Conservation (phyloP, 352 stramenopile species). For the Phytophthora hibernalis region DNA sequence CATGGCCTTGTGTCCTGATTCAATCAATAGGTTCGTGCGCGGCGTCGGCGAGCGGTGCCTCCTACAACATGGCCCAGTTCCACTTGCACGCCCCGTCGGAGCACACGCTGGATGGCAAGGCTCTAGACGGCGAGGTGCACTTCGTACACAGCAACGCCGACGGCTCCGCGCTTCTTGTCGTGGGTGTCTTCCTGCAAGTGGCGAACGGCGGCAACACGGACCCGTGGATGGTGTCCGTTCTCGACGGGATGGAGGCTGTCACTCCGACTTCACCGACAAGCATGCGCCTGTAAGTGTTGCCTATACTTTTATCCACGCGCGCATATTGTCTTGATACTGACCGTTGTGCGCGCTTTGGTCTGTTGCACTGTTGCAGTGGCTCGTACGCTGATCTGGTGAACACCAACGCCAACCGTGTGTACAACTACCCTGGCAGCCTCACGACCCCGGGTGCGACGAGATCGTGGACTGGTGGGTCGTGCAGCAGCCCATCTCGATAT, state of each 20-base stretch:
- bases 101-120: conserved; percentile 50
- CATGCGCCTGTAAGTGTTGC: conserved; percentile 18
- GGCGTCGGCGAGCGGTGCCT: conserved; percentile 5
- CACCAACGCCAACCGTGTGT: conserved; percentile 4
- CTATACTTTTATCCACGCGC: too few species aligned
- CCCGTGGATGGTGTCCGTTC: conserved; percentile 35
- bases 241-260: conserved; percentile 33
- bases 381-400: conserved; percentile 29
- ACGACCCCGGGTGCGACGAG: conserved; percentile 58
- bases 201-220: conserved; percentile 20
- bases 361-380: conserved; percentile 2
- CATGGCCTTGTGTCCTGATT: too few species aligned
- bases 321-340: too few species aligned
- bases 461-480: conserved; percentile 67
- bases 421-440: conserved; percentile 55
- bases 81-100: conserved; percentile 55
- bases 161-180: conserved; percentile 38
- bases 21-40: conserved; percentile 17
- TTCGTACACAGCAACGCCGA: conserved; percentile 48
- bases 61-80: conserved; percentile 48
- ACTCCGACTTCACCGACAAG: not conserved
- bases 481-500: conserved; percentile 46
- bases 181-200: conserved; percentile 39
- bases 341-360: not conserved
- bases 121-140: conserved; percentile 44